Evolutionary conservation across 2,329 filamentous ascomycete genomes (phyloP), one percentile per base, ranked within the genome.

Genomic region (Keithomyces neogunnii): DNA sequence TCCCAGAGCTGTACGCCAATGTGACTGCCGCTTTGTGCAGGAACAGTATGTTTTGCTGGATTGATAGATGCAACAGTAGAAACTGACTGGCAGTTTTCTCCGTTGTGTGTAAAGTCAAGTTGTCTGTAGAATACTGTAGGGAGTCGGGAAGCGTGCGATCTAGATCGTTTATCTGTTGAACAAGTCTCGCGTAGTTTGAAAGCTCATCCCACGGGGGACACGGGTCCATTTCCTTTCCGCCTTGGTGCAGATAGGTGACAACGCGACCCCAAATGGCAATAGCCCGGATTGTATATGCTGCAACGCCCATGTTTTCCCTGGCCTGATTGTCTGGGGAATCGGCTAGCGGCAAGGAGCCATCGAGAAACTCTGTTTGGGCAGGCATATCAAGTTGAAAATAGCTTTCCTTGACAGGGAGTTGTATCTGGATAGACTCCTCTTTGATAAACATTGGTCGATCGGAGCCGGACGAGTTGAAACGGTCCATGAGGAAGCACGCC

Each of bases 401-500:
- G 47, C 85, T 84, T 66, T 99, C 93, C 63, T 88, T 91, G 60
- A 96, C 88, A 0, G 93, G 93, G 29, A 99, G 72, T 56, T 93
- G 92, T 13, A 96, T 89, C 58, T 89, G 85, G 55, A 97, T 80
- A 51, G 88, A 89, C 57, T 93, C 88, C 66, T 96, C 90, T 57
- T 88, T 86, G 50, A 96, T 86, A 59, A 96, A 96, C 49, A 89
- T 88, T 26, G 93, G 93, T 38, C 92, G 80, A 61, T 96, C 91
- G 2, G 89, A 95, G 2, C 93, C 92, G 1, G 91, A 96, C 0
- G 92, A 96, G 68, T 95, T 96, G 73, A 96, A 96, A 0, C 92
- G 84, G 65, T 99, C 93, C 91, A 97, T 96, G 51, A 96, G 69
- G 62, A 96, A 96, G 64, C 92, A 97, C 10, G 91, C 88, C 93